Evolutionary conservation across 768 basidiomycete species (phyloP), one percentile per base, ranked within the genome.

Genomic region (Hemileccinum impolitum): DNA sequence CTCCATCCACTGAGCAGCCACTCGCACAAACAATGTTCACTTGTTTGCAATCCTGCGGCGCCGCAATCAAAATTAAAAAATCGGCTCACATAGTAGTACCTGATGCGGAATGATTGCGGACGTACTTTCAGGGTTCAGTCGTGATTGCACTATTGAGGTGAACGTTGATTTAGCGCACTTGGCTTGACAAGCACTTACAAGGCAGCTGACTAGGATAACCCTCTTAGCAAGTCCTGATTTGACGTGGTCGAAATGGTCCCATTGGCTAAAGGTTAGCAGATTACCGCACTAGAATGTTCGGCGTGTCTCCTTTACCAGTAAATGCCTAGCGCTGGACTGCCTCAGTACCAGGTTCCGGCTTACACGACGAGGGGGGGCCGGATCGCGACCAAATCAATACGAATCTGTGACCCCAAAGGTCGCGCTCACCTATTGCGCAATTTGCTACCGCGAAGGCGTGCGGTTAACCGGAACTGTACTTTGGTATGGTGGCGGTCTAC

Each of bases 151-250:
- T 50, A 38, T 51, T 34, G 48, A 52, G 50, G 54, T 44, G 47
- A 10, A 48, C 47, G 39, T 48, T 37, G 23, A 39, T 43, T 50
- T 62, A 53, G 52, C 46, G 41, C 14, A 14, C 53, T 34, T 46
- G 43, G 14, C 52, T 53, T 7, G 48, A 63, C 52, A 57, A 53
- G 63, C 44, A 54, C 57, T 50, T 62, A 50, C 48, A 45, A 34
- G 46, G 49, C 62, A 56, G 52, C 48, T 63, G 62, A 63, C 51
- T 41, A 48, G 42, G 54, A 50, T 57, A 64, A 65, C 54, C 43
- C 46, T n/a, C 56, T 56, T 58, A 44, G 48, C 55, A 56, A 37
- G 38, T 40, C 19, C 8, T 15, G 36, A 23, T 51, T 56, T 57
- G 44, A 53, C 45, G 48, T 42, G 50, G 26, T 19, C 28, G 35